Evolutionary conservation across 1,139 yeast genomes (phyloP), one percentile per base, ranked within the genome.

Genomic region (Hyphopichia pseudoburtonii): DNA sequence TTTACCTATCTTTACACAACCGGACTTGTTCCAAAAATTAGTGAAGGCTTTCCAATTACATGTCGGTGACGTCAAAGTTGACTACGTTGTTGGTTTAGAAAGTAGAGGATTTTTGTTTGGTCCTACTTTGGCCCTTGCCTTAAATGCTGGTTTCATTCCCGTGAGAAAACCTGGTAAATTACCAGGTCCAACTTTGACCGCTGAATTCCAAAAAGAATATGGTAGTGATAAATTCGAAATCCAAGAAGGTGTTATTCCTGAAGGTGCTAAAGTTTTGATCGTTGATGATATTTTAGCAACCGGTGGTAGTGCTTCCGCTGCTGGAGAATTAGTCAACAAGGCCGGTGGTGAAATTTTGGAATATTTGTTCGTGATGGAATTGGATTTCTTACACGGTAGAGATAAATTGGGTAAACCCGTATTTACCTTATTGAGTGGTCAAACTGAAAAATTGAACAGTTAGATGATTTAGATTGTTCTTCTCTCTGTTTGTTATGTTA

Each of bases 271-370:
- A 42, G 94, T 92, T 25, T 72, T 92, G 32, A 76, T 92, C 48
- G 95, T 92, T 25, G 98, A 92, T 61, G 99, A 92, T 59, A 89
- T 92, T 53, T 85, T 94, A 62, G 98, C 98, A 34, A 92, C 98
- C 31, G 98, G 97, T 49, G 98, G 98, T 30, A 84, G 95, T 56
- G 98, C 98, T 16, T 70, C 66, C 43, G 97, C 95, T 43, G 98
- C 97, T 31, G 97, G 96, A 41, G 84, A 86, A 54, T 76, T 94
- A 49, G 86, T 88, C 37, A 64, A 65, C 55, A 68, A 78, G 64
- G 51, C 64, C 33, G 83, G 82, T 38, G 96, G 82, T 42, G 76
- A 83, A 40, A 76, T 90, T 40, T 62, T 82, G 32, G 95, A 89
- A 65, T 92, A 81, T 63, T 70, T 84, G 50, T 92, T 92, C 56